Percentiles rank a stretch among this genome's conserved stretches.
Conservation (phyloP, 129 eudicot species). For the sunflower (Helianthus annuus) region HanXRQr2.0-SUNRISE NC_035447.2:41093281-41093780, state of each 20-base stretch:
- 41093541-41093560: constrained; percentile 63
- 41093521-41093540: constrained; percentile 72
- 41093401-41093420: constrained; percentile 76
- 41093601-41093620: constrained; percentile 38
- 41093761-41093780: constrained; percentile 18
- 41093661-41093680: constrained; percentile 82
- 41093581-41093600: constrained; percentile 47
- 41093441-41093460: constrained; percentile 91
- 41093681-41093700: constrained; percentile 74
- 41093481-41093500: constrained; percentile 84
- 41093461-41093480: constrained; percentile 80
- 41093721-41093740: constrained; percentile 18
- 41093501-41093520: constrained; percentile 63
- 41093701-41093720: constrained; percentile 46
- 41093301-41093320: constrained; percentile 55
- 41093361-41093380: constrained; percentile 92
- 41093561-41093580: constrained; percentile 59
- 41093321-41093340: constrained; percentile 56
- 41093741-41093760: constrained; percentile 1
- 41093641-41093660: constrained; percentile 78
- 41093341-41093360: constrained; percentile 66
- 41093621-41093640: constrained; percentile 78
- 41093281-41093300: constrained; percentile 50
- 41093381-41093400: constrained; percentile 91
- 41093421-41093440: constrained; percentile 78